These are phyloP conservation scores for Margaritispora aquatica DNA, from an alignment of 495 filamentous ascomycete species.

Conservation along the genomic window DNA sequence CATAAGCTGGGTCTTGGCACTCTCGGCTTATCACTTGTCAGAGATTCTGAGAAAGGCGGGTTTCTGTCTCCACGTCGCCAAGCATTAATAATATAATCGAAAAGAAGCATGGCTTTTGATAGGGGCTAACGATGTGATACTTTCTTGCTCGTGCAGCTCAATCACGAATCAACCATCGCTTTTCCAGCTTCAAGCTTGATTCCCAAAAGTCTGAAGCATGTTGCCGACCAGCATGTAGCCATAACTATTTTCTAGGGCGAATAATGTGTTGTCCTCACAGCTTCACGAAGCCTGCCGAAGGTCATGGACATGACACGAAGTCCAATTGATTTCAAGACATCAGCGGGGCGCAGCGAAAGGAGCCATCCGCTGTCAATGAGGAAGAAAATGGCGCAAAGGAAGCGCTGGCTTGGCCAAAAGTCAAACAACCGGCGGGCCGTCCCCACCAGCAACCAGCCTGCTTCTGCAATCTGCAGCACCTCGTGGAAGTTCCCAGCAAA, in stretches of 20 bases:
- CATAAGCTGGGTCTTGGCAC: too few species aligned
- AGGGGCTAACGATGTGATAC: constrained; percentile 11
- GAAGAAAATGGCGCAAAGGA: constrained; percentile 14
- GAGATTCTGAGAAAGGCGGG: constrained; percentile 16
- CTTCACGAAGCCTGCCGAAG: background rate
- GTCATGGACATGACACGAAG: background rate
- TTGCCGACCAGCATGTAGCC: constrained; percentile 6
- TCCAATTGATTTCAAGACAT: background rate
- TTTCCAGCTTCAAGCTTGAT: background rate
- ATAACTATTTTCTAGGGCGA: constrained; percentile 5
- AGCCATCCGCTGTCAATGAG: constrained; percentile 1
- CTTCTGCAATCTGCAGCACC: background rate
- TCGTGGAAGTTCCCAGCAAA: background rate
- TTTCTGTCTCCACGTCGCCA: background rate
- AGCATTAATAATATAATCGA: too few species aligned
- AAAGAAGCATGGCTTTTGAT: background rate
- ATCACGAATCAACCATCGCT: constrained; percentile 18
- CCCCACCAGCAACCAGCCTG: background rate
- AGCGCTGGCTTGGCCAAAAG: background rate
- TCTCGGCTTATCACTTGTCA: constrained; percentile 11
- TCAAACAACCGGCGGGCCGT: constrained; percentile 7
- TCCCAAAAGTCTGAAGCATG: constrained; percentile 1
- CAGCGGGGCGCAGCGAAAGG: constrained; percentile 2
- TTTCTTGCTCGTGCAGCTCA: constrained; percentile 14
- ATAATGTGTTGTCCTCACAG: background rate